These are phyloP conservation scores for Paragyromitra xinjiangensis DNA, from an alignment of 495 filamentous ascomycete genomes.

Conservation along the genomic window DNA sequence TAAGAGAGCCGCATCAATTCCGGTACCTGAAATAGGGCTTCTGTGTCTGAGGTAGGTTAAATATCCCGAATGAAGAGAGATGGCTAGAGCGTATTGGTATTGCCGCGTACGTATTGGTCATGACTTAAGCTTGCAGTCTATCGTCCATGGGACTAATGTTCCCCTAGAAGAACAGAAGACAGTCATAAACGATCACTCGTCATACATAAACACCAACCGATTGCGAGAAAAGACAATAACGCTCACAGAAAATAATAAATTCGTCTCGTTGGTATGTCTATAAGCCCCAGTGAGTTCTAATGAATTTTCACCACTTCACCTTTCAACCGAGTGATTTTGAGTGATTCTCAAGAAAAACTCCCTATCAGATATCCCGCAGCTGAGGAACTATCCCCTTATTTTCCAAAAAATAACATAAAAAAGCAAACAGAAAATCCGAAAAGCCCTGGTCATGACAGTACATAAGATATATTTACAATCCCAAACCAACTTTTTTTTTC, in stretches of 20 bases:
- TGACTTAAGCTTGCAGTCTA: too few relatives aligned
- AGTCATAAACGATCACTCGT: neutral
- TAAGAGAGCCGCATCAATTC: neutral
- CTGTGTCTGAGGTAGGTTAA: neutral
- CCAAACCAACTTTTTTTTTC: neutral
- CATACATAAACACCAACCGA: neutral
- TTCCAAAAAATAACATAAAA: neutral
- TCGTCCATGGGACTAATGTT: neutral
- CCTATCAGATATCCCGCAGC: neutral
- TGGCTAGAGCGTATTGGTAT: neutral
- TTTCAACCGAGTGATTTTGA: neutral
- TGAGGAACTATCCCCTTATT: neutral
- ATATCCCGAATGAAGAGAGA: neutral
- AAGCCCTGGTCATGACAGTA: constrained; percentile 1
- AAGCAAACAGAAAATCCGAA: constrained; percentile 3
- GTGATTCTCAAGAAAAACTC: neutral
- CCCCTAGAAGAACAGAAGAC: neutral
- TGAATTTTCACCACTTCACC: neutral
- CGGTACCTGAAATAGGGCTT: neutral
- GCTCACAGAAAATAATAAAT: neutral
- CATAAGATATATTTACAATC: constrained; percentile 33
- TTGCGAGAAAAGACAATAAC: neutral
- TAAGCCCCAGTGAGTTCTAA: too few relatives aligned
- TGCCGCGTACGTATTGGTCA: neutral
- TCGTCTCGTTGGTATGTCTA: too few relatives aligned